Conservation (phyloP, 1,139 yeast species). For the Williopsis jadinii region DNA sequence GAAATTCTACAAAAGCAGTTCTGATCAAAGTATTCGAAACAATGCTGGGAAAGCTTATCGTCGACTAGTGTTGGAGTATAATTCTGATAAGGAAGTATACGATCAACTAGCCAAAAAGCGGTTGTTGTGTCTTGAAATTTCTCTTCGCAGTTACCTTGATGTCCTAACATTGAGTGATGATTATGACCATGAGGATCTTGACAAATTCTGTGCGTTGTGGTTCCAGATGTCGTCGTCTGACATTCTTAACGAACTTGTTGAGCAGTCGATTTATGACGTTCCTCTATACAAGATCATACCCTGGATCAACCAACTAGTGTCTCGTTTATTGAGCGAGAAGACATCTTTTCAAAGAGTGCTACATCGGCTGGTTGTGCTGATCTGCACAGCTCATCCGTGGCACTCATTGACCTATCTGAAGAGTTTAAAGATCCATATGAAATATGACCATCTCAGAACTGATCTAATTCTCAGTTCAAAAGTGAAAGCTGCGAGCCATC, state of each 20-base stretch:
- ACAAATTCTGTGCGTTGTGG: conserved; percentile 84
- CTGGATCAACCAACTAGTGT: conserved; percentile 80
- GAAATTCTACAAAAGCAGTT: conserved; percentile 33
- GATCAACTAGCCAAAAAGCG: conserved; percentile 31
- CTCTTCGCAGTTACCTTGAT: conserved; percentile 55
- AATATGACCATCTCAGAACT: conserved; percentile 25
- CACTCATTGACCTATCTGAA: conserved; percentile 68
- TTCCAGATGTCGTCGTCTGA: conserved; percentile 48
- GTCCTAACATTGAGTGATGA: conserved; percentile 41
- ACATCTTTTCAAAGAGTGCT: conserved; percentile 52
- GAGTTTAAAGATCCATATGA: conserved; percentile 43
- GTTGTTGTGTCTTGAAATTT: conserved; percentile 41
- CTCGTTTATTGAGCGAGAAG: conserved; percentile 51
- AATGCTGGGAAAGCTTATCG: conserved; percentile 44
- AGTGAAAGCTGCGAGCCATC: conserved; percentile 41
- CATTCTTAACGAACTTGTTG: conserved; percentile 31
- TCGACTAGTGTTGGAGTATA: conserved; percentile 40
- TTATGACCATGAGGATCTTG: conserved; percentile 54
- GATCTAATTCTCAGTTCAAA: conserved; percentile 38
- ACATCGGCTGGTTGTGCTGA: conserved; percentile 38
- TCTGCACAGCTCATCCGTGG: conserved; percentile 63
- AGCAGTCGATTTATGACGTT: conserved; percentile 31
- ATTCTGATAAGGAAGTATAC: conserved; percentile 44
- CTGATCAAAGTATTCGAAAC: conserved; percentile 37
- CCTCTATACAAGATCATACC: conserved; percentile 61